phyloP scores from a whole-genome alignment of 805 yeast genomes.

The Lipomyces orientalis region DNA sequence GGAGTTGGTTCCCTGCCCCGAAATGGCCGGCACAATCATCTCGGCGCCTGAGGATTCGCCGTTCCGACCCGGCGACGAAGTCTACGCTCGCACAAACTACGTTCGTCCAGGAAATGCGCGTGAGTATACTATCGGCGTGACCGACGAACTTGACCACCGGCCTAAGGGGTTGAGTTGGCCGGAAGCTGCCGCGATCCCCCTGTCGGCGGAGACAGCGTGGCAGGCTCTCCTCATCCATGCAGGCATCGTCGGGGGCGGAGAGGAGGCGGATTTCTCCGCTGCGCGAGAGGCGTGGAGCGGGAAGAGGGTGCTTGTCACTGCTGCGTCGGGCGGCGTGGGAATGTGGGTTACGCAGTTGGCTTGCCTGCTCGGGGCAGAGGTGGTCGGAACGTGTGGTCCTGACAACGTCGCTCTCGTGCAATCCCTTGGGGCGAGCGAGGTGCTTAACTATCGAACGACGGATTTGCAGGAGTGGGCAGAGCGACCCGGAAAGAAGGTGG shows the following conservation, averaged over 20 bases:
- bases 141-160: not conserved
- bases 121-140: not conserved
- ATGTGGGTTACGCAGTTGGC: slow-evolving; percentile 1
- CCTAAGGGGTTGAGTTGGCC: not conserved
- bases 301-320: slow-evolving; percentile 4
- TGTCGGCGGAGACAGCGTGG: slow-evolving; percentile 2
- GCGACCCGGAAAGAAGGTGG: not conserved
- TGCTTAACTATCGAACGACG: not conserved
- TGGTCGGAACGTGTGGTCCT: slow-evolving; percentile 1
- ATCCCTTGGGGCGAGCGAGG: slow-evolving; percentile 3
- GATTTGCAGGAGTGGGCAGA: not conserved
- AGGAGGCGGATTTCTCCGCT: not conserved
- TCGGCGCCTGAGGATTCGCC: not conserved
- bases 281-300: not conserved
- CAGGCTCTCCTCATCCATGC: slow-evolving; percentile 5
- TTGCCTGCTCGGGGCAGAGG: not conserved
- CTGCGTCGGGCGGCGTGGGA: slow-evolving; percentile 10
- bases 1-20: not conserved
- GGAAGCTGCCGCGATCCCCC: not conserved
- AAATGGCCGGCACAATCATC: not conserved
- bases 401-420: not conserved
- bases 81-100: not conserved
- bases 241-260: too few relatives aligned
- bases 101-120: slow-evolving; percentile 3
- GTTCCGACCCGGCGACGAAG: not conserved